Base-by-base conservation (phyloP, 2,329 filamentous ascomycete genomes). In the Thielaviopsis euricoi region DNA sequence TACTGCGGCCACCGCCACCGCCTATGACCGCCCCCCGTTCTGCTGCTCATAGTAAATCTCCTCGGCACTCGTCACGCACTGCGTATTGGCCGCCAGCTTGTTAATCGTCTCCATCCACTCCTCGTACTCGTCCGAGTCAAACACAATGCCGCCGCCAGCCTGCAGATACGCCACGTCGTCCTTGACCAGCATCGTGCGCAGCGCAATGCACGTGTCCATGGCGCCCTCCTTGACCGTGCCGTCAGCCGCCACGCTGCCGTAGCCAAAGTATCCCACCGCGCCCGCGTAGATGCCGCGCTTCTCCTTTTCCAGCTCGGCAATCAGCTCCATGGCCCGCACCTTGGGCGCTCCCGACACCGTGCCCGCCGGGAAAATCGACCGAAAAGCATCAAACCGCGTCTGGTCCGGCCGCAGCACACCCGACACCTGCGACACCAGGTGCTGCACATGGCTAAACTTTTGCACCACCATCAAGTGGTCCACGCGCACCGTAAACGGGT, bases 301-400 rank as follows among this genome's bases (percentile, higher is more conserved):
- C 77, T 98, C 93, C 63, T 80, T 76, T 73, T 98, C 93, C 52
- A 97, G 74, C 73, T 97, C 91, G 52, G 87, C 89, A 65, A 98
- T 98, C 61, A 98, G 76, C 72, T 96, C 87, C 93, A 98, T 98
- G 2, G 93, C 93, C 62, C 85, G 82, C 58, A 98, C 89, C 73
- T 98, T 98, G 59, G 93, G 93, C 3, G 93, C 91, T 4, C 93
- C 93, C 19, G 87, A 93, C 29, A 97, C 91, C 0, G 93, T 98
- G 58, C 93, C 93, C 4, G 93, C 93, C 0, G 93, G 93, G 74
- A 98, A 98, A 65, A 98, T 96, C 63, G 87, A 90, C 46, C 91
- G 81, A 74, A 98, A 95, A 10, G 93, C 93, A 67, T 97, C 91
- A 71, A 95, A 98, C 60, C 93, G 81, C 29, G 89, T 91, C 75